These are phyloP conservation scores for Boletus subparvulus DNA, from an alignment of 768 basidiomycete genomes.

Conservation along the genomic window DNA sequence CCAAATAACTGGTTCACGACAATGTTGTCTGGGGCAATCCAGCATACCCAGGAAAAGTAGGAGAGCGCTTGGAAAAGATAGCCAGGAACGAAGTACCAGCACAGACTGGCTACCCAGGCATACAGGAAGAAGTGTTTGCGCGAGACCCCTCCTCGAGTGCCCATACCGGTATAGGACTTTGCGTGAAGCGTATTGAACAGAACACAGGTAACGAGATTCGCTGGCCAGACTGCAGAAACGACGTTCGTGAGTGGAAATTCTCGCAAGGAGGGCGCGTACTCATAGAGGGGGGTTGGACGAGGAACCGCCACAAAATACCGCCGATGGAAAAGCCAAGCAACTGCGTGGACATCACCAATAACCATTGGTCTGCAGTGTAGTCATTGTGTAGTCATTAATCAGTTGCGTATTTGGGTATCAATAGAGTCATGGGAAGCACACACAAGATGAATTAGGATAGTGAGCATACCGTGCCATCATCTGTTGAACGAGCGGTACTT, in stretches of 20 bases:
- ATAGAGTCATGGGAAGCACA: background rate
- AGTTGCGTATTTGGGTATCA: conserved; percentile 20
- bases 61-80: conserved; percentile 68
- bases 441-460: background rate
- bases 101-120: conserved; percentile 33
- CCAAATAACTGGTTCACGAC: conserved; percentile 78
- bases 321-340: conserved; percentile 64
- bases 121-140: conserved; percentile 53
- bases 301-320: conserved; percentile 58
- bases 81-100: conserved; percentile 66
- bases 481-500: conserved; percentile 15
- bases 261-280: conserved; percentile 35
- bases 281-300: conserved; percentile 68
- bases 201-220: conserved; percentile 66
- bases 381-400: background rate
- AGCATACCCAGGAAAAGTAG: conserved; percentile 59
- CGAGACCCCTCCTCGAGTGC: conserved; percentile 45
- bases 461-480: background rate
- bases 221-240: conserved; percentile 67
- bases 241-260: conserved; percentile 7
- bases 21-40: conserved; percentile 72
- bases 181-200: conserved; percentile 75
- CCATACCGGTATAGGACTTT: conserved; percentile 44
- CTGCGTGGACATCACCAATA: conserved; percentile 70
- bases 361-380: conserved; percentile 47